These are phyloP conservation scores for Sergeia podlipaevii DNA, from an alignment of 208 protist species.

Conservation along the genomic window DNA sequence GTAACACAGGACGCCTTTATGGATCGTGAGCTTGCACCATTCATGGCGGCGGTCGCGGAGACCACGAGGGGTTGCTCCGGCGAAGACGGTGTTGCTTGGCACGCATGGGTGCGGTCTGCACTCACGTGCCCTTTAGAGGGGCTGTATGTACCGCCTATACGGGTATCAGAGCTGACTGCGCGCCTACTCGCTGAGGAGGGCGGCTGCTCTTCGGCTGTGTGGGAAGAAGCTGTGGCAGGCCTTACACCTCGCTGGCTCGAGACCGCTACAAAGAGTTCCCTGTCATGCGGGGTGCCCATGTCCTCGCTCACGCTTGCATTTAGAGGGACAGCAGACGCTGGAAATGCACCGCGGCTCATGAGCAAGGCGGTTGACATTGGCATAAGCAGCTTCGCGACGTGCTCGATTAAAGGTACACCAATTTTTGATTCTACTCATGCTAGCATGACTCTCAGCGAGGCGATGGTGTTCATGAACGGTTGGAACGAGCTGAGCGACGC, in stretches of 20 bases:
- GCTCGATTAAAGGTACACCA: slow-evolving; percentile 6
- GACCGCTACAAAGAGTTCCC: slow-evolving; percentile 67
- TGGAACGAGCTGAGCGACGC: slow-evolving; percentile 29
- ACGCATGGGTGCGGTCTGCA: slow-evolving; percentile 76
- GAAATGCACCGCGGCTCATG: slow-evolving; percentile 21
- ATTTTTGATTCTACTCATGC: slow-evolving; percentile 30
- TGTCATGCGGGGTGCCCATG: slow-evolving; percentile 51
- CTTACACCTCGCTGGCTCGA: slow-evolving; percentile 75
- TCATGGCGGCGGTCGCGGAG: slow-evolving; percentile 16
- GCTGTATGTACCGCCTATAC: slow-evolving; percentile 54
- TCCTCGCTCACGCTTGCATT: slow-evolving; percentile 37
- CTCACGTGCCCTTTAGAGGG: slow-evolving; percentile 85
- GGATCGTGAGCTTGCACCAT: slow-evolving; percentile 12
- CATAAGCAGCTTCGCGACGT: slow-evolving; percentile 31
- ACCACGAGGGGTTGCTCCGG: no score
- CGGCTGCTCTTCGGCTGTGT: slow-evolving; percentile 42
- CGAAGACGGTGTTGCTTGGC: slow-evolving; percentile 19
- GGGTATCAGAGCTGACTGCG: slow-evolving; percentile 56
- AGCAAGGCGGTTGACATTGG: slow-evolving; percentile 48
- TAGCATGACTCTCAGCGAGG: slow-evolving; percentile 19
- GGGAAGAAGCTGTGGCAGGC: slow-evolving; percentile 51
- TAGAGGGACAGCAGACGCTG: slow-evolving; percentile 5
- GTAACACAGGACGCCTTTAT: slow-evolving; percentile 41
- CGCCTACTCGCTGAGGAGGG: slow-evolving; percentile 36
- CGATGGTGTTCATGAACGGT: slow-evolving; percentile 25